Evolutionary conservation across 2,329 filamentous ascomycete species (phyloP), one percentile per base, ranked within the genome.

Genomic region (Fusarium protoensiforme): DNA sequence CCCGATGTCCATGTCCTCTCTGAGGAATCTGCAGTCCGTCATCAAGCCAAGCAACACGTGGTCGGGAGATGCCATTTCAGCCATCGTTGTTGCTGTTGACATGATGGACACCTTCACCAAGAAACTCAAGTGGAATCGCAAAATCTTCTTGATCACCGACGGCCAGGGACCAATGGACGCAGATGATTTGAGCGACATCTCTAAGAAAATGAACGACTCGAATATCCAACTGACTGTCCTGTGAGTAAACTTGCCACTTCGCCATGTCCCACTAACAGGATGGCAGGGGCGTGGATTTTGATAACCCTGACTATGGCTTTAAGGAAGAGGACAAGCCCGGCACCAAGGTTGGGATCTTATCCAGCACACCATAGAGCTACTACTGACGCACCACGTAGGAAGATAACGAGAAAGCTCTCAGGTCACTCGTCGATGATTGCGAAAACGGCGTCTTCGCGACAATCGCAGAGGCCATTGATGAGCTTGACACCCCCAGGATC

Each of bases 241-340:
- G 92, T 95, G 82, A 82, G 92, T 87, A 5, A 22, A 13, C 10
- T 8, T 3, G 5, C 61, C 18, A 35, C 13, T n/a, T n/a, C 6
- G n/a, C 7, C n/a, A 14, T 18, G 8, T 5, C 43, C 4, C 35
- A 56, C 76, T 81, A 67, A 81, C 62, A 48, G 7, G 35, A 36
- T 38, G 10, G 16, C 46, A 95, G 93, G 62, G 96, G 96, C 16
- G 90, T 97, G 20, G 96, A 99, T 80, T 98, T 99, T 81, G 95
- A 99, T 79, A 95, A 98, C 80, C 80, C 90, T 1, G 95, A 97
- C 3, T 98, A 92, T 79, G 95, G 95, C 46, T 93, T 94, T 80
- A 97, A 97, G 81, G 96, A 98, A 83, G 95, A 98, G 81, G 90
- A 93, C 73, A 99, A 99, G 80, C 84, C 92, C 20, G 74, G 81